Percentiles rank a stretch among this genome's conserved stretches.
Conservation (phyloP, 768 basidiomycete species). For the Mycena metata region DNA sequence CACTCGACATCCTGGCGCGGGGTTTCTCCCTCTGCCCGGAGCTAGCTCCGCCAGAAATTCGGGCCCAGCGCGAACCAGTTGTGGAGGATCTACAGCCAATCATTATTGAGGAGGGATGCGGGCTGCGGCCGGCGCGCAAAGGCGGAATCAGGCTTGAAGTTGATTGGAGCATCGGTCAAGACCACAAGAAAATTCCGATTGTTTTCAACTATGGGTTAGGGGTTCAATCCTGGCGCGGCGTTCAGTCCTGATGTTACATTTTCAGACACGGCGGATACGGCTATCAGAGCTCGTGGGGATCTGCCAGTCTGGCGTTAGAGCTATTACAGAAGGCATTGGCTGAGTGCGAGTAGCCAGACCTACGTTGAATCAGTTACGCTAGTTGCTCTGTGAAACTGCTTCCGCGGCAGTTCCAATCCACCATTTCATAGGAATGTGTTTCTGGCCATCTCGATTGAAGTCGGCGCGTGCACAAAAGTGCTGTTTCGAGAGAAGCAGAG, state of each 20-base stretch:
- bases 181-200: constrained; percentile 51
- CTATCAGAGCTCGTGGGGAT: constrained; percentile 77
- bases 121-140: constrained; percentile 75
- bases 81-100: constrained; percentile 64
- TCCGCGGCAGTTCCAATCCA: constrained; percentile 54
- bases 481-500: constrained; percentile 62
- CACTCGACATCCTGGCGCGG: constrained; percentile 67
- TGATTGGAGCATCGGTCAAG: constrained; percentile 7
- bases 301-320: constrained; percentile 62
- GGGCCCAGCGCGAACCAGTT: constrained; percentile 59
- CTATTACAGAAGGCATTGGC: constrained; percentile 60
- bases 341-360: constrained; percentile 25
- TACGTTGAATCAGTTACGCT: constrained; percentile 3
- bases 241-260: constrained; percentile 38
- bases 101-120: constrained; percentile 66
- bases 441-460: constrained; percentile 49
- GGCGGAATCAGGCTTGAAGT: constrained; percentile 63
- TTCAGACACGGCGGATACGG: constrained; percentile 71
- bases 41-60: constrained; percentile 67
- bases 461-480: constrained; percentile 63
- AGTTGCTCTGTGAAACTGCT: not conserved
- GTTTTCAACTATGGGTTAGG: constrained; percentile 44
- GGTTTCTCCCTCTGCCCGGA: constrained; percentile 67
- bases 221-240: not conserved
- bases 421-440: constrained; percentile 55